Conservation (phyloP, 495 filamentous ascomycete genomes). For the Talaromyces proteolyticus region DNA sequence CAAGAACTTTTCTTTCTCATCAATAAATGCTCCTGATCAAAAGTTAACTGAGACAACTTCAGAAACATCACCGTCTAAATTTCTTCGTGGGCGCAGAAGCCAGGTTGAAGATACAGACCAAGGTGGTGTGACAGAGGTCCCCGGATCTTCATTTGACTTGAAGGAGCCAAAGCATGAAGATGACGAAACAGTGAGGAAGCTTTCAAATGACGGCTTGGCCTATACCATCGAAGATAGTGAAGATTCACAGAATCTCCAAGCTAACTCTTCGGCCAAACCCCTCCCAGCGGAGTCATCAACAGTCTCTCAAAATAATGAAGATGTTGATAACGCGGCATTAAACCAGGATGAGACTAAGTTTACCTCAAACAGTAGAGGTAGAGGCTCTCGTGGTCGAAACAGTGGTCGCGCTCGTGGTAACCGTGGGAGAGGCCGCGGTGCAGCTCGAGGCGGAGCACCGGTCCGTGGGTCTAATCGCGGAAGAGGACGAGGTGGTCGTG, state of each 20-base stretch:
- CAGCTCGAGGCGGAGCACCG: constrained; percentile 24
- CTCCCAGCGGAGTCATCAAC: background rate
- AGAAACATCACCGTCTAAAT: background rate
- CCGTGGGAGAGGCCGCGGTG: constrained; percentile 27
- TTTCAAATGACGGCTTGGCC: background rate
- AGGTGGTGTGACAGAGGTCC: background rate
- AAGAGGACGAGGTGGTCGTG: constrained; percentile 22
- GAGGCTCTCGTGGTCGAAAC: constrained; percentile 1
- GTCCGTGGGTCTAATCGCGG: constrained; percentile 29
- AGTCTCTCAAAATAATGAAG: background rate
- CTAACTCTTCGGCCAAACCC: no score
- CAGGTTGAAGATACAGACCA: background rate
- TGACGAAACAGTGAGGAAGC: background rate
- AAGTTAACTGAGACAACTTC: background rate
- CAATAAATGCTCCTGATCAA: background rate
- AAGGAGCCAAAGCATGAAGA: constrained; percentile 4
- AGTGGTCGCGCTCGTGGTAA: background rate
- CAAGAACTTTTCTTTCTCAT: no score
- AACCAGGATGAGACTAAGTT: background rate
- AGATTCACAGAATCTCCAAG: background rate
- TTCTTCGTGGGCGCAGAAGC: background rate
- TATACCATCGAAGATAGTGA: background rate
- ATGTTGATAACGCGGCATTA: background rate
- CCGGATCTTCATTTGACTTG: background rate
- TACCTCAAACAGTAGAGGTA: background rate